Conservation (phyloP, 2,329 filamentous ascomycete genomes). For the Aspergillus felis region DNA sequence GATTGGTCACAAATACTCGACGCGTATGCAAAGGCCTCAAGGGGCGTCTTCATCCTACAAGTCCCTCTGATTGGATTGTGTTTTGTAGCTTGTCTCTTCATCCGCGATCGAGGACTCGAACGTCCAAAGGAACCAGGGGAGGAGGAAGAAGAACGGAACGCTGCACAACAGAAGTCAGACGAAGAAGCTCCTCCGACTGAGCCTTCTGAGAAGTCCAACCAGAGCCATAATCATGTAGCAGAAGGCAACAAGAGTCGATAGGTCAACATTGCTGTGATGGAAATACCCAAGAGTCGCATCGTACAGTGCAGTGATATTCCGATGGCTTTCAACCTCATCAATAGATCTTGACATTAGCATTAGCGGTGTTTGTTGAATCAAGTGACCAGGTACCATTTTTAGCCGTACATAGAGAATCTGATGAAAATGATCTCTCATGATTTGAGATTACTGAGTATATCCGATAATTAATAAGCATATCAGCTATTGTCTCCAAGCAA, state of each 20-base stretch:
- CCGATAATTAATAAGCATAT: not conserved
- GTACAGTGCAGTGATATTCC: not conserved
- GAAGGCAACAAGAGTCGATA: not conserved
- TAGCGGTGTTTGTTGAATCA: not conserved
- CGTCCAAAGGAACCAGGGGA: constrained; percentile 28
- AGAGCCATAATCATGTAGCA: not conserved
- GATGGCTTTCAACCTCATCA: not conserved
- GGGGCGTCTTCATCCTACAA: constrained; percentile 55
- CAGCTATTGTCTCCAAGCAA: not conserved
- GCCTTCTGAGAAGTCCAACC: not conserved
- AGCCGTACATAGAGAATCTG: not conserved
- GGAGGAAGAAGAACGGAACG: constrained; percentile 24
- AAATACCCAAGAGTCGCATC: not conserved
- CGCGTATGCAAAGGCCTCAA: constrained; percentile 53
- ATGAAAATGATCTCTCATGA: not conserved
- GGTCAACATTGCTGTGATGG: not conserved
- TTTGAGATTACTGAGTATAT: not conserved
- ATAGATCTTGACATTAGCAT: not conserved
- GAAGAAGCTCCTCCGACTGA: constrained; percentile 11
- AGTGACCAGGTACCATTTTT: not conserved
- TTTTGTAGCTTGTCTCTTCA: constrained; percentile 48
- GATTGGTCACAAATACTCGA: constrained; percentile 43
- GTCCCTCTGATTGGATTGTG: constrained; percentile 52
- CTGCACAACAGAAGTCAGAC: constrained; percentile 25
- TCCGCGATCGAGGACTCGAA: constrained; percentile 50